Evolutionary conservation across 2,329 filamentous ascomycete species (phyloP), one percentile per base, ranked within the genome.

Genomic region (Nothomitra cinnamomea): DNA sequence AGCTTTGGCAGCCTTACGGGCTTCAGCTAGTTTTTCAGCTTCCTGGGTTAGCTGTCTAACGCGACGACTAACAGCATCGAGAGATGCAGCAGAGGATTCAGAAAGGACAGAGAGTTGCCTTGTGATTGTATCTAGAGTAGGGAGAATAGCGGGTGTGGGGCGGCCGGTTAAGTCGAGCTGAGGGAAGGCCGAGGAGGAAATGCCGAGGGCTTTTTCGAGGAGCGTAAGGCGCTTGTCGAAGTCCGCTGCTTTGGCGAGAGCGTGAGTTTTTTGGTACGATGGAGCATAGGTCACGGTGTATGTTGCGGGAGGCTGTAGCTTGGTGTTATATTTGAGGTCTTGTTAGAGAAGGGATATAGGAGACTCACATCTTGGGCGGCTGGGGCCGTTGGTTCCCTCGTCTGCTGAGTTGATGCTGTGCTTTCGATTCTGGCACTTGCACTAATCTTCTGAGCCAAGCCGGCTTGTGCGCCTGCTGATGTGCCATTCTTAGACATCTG

Each of bases 141-240:
- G 87, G 17, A 96, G 75, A 42, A 98, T 81, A 25, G 90, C 85
- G 54, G 78, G 74, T 1, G 75, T 67, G 59, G 63, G 69, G 17
- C 63, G 60, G n/a, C 63, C 58, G 58, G 50, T 65, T 55, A 36
- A 63, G 58, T 74, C 79, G 32, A 76, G 68, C 59, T 81, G 80
- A 0, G 83, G 76, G 58, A 85, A 72, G 10, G 79, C 76, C 0
- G 81, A 79, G 21, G 82, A 80, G 41, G 80, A 83, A 50, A 95
- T 76, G 8, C 92, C 92, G 25, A 98, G 76, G 1, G 82, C 78
- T 59, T 80, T 80, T 70, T 98, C 92, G 49, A 98, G 72, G 28
- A 84, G 71, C 2, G 83, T 72, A 19, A 98, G 77, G 3, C 92
- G 80, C 28, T 79, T 76, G 64, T 96, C 90, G 61, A 98, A 95